Percentiles rank a stretch among this genome's conserved stretches.
Conservation (phyloP, 805 yeast species). For the Spathaspora girioi region DNA sequence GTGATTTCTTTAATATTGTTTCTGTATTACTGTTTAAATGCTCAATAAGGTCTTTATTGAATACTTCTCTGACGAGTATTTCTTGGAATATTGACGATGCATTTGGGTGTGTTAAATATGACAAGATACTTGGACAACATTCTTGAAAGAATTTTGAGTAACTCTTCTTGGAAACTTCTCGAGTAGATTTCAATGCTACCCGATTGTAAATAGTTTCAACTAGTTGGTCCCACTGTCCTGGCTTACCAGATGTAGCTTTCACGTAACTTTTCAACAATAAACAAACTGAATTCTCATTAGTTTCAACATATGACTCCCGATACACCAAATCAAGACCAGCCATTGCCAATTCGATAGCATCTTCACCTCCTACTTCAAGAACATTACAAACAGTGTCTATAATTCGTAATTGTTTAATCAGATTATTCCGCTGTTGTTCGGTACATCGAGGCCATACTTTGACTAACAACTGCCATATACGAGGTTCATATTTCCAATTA, state of each 20-base stretch:
- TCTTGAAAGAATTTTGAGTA: slow-evolving; percentile 23
- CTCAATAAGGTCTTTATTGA: slow-evolving; percentile 4
- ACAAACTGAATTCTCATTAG: slow-evolving; percentile 29
- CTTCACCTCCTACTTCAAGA: slow-evolving; percentile 3
- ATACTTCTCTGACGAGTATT: slow-evolving; percentile 1
- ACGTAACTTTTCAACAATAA: slow-evolving; percentile 21
- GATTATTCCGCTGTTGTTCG: slow-evolving; percentile 14
- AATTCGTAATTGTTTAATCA: slow-evolving; percentile 33
- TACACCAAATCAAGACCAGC: slow-evolving; percentile 12
- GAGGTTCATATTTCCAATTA: slow-evolving; percentile 38
- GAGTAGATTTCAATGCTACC: slow-evolving; percentile 18
- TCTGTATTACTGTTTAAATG: slow-evolving; percentile 4
- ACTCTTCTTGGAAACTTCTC: slow-evolving; percentile 27
- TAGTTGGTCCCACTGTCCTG: slow-evolving; percentile 19
- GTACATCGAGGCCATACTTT: slow-evolving; percentile 33
- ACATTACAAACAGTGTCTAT: slow-evolving; percentile 27
- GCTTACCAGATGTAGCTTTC: not conserved
- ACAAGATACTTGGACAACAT: slow-evolving; percentile 14
- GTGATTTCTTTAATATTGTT: slow-evolving; percentile 1
- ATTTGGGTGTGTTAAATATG: slow-evolving; percentile 3
- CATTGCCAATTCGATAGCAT: slow-evolving; percentile 9
- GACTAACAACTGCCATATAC: slow-evolving; percentile 51
- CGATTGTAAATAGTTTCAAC: slow-evolving; percentile 21
- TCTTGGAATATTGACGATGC: not conserved
- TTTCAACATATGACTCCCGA: slow-evolving; percentile 22